Evolutionary conservation across 2,329 filamentous ascomycete species (phyloP).

Genomic region (Stagonosporopsis cucurbitacearum): DNA sequence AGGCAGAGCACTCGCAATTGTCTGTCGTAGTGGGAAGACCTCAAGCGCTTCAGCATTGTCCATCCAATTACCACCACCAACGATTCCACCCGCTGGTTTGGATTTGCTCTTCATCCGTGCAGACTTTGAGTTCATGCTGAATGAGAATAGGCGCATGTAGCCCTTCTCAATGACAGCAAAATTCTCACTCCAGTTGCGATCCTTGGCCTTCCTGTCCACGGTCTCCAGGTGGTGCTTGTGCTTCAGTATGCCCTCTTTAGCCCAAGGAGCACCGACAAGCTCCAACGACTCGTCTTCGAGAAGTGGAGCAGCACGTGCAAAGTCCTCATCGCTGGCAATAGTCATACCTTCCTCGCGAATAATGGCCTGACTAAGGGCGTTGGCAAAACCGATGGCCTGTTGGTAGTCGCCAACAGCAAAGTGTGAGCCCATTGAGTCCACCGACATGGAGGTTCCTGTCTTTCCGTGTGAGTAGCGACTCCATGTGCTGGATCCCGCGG

Average conservation of each 20-base stretch:
- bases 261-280: slow-evolving; percentile 93
- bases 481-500: slow-evolving; percentile 90
- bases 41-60: slow-evolving; percentile 92
- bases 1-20: slow-evolving; percentile 87
- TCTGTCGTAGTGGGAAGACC: slow-evolving; percentile 86
- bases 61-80: slow-evolving; percentile 97
- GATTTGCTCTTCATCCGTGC: slow-evolving; percentile 69
- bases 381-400: slow-evolving; percentile 96
- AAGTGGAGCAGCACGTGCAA: slow-evolving; percentile 66
- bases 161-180: slow-evolving; percentile 97
- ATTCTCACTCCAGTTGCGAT: slow-evolving; percentile 91
- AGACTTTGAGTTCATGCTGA: slow-evolving; percentile 78
- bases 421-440: slow-evolving; percentile 84
- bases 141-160: slow-evolving; percentile 92
- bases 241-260: slow-evolving; percentile 93
- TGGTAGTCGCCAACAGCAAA: slow-evolving; percentile 83
- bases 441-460: slow-evolving; percentile 88
- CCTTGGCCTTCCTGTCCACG: slow-evolving; percentile 88
- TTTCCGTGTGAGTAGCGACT: slow-evolving; percentile 92
- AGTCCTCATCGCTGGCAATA: slow-evolving; percentile 62
- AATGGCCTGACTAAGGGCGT: slow-evolving; percentile 93
- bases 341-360: slow-evolving; percentile 81
- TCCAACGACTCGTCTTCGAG: slow-evolving; percentile 93
- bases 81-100: slow-evolving; percentile 67
- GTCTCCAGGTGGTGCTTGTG: slow-evolving; percentile 96